phyloP scores from a whole-genome alignment of 306 rosid genomes.

The Dalbergia oliveri region DNA sequence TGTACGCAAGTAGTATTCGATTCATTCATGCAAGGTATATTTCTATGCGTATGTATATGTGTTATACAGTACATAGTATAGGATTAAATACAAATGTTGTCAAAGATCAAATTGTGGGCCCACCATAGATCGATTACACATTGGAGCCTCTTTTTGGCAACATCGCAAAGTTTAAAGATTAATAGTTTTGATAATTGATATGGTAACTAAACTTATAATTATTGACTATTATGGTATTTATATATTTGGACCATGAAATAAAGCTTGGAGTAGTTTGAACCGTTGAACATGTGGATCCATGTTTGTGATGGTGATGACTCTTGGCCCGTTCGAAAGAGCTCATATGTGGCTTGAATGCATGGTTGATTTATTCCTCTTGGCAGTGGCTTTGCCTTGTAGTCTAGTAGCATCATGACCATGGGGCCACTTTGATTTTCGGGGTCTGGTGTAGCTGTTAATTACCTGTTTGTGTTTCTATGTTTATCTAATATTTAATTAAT shows the following conservation, averaged over 20 bases:
- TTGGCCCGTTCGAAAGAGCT: slow-evolving; percentile 46
- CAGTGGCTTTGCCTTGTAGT: slow-evolving; percentile 13
- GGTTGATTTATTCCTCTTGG: slow-evolving; percentile 37
- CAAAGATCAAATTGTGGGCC: slow-evolving; percentile 51
- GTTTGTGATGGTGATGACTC: slow-evolving; percentile 48
- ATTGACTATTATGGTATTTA: slow-evolving; percentile 31
- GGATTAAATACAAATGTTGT: not conserved
- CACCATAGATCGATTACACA: slow-evolving; percentile 34
- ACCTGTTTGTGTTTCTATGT: slow-evolving; percentile 37
- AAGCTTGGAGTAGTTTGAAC: slow-evolving; percentile 16
- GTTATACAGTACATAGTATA: no score
- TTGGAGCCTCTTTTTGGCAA: slow-evolving; percentile 51
- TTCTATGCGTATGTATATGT: not conserved
- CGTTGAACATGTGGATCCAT: slow-evolving; percentile 40
- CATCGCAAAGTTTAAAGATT: slow-evolving; percentile 16
- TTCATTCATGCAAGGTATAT: slow-evolving; percentile 60
- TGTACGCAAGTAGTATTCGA: slow-evolving; percentile 44
- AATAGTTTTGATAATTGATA: slow-evolving; percentile 8
- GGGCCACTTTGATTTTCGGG: slow-evolving; percentile 50
- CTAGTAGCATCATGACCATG: slow-evolving; percentile 36
- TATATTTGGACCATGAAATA: slow-evolving; percentile 19
- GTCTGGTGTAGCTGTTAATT: slow-evolving; percentile 47
- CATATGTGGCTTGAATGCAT: slow-evolving; percentile 44
- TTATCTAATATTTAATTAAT: slow-evolving; percentile 37
- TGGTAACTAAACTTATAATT: slow-evolving; percentile 36